Percentiles rank a stretch among this genome's conserved stretches.
Evolutionary conservation across 1,284 basidiomycete genomes (phyloP).

Genomic region (Peniophora sp.): DNA sequence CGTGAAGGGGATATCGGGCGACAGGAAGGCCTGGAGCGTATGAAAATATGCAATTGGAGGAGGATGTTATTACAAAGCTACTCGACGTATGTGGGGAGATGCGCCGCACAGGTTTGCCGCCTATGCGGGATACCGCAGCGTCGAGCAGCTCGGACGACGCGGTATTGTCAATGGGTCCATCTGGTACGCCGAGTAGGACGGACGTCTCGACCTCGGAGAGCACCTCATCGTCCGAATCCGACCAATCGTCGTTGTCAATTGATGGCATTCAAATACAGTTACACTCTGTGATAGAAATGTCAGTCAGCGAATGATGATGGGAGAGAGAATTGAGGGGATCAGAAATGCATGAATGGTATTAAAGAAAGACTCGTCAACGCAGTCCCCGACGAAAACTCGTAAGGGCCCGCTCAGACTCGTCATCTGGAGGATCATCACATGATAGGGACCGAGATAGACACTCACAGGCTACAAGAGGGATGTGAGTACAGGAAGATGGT

Average conservation of each 20-base stretch:
- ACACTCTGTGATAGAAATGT: constrained; percentile 9
- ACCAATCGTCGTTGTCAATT: constrained; percentile 54
- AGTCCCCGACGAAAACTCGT: constrained; percentile 46
- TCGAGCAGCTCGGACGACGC: constrained; percentile 51
- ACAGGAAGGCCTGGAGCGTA: constrained; percentile 22
- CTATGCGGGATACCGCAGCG: constrained; percentile 76
- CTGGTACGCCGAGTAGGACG: constrained; percentile 70
- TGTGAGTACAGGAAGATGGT: constrained; percentile 17
- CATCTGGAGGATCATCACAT: constrained; percentile 74
- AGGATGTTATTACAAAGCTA: constrained; percentile 24
- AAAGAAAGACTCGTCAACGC: constrained; percentile 54
- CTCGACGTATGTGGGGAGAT: constrained; percentile 26
- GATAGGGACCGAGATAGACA: not conserved
- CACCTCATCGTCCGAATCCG: constrained; percentile 66
- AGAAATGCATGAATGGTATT: constrained; percentile 90
- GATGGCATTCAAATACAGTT: constrained; percentile 1
- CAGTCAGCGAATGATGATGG: constrained; percentile 6
- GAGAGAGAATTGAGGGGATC: constrained; percentile 32
- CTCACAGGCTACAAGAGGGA: not conserved
- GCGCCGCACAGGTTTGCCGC: constrained; percentile 76
- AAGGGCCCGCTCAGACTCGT: constrained; percentile 71
- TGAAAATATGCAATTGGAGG: constrained; percentile 17
- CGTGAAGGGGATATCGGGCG: constrained; percentile 21
- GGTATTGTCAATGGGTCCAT: constrained; percentile 45
- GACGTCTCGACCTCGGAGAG: constrained; percentile 53